Evolutionary conservation across 2,329 filamentous ascomycete species (phyloP), one percentile per base, ranked within the genome.

Genomic region (Hypoxylon sp.): DNA sequence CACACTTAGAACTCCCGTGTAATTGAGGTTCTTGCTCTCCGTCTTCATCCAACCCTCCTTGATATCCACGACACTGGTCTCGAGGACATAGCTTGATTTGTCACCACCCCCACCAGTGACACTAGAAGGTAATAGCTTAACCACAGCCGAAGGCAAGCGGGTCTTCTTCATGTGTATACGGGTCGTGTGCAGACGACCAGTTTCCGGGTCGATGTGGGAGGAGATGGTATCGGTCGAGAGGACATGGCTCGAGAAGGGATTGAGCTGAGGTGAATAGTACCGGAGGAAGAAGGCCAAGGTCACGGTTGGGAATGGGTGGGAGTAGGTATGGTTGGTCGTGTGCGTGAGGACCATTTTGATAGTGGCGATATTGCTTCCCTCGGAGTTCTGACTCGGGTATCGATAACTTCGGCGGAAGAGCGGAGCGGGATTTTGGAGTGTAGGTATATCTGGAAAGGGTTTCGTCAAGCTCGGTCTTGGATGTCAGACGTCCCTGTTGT

Each of bases 201-300:
- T 92, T n/a, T 80, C 81, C 5, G 89, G 85, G 78, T 95, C 92
- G 79, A 93, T 87, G 78, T 86, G 83, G 70, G 89, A 90, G 51
- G 88, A 87, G 77, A 96, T 92, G 74, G 91, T 93, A 79, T 96
- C 92, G 78, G 91, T 94, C 75, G 91, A 93, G 73, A 94, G 83
- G 56, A 96, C 92, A 81, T 96, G 92, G 69, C 87, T 89, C 70
- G 90, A 90, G 81, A 95, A 94, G 5, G 92, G 92, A 75, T 95
- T 96, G 70, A 87, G 81, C 70, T 87, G 83, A 29, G 86, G 85
- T 4, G 85, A 88, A 64, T 91, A 93, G 81, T 96, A 96, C 70
- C 92, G 91, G 52, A 96, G 90, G 81, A 95, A 96, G 85, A 93
- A 96, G 81, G 92, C 92, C 78, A 96, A 90, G 51, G 92, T 93